phyloP scores from a whole-genome alignment of 208 protist species.

The Novymonas esmeraldas region DNA sequence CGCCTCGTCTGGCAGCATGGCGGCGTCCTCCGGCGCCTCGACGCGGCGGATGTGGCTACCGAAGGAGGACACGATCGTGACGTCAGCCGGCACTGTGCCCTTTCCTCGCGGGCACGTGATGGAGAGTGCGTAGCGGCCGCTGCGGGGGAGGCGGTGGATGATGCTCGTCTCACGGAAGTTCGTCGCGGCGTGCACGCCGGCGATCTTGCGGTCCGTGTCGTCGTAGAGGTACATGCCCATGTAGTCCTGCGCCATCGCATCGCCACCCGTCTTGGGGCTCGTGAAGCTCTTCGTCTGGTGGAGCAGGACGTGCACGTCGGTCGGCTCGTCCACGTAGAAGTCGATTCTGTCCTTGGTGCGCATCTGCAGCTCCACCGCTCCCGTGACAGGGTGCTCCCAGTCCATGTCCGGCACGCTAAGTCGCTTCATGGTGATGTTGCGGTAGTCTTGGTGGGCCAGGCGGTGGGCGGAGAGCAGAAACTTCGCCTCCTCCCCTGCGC shows the following conservation, averaged over 20 bases:
- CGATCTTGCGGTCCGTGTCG: constrained; percentile 60
- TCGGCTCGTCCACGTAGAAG: constrained; percentile 75
- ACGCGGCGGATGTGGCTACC: constrained; percentile 57
- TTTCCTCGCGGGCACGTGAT: constrained; percentile 71
- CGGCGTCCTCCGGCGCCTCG: constrained; percentile 64
- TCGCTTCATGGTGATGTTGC: constrained; percentile 45
- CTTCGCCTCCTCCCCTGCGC: constrained; percentile 38
- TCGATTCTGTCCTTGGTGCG: constrained; percentile 70
- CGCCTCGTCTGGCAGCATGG: constrained; percentile 68
- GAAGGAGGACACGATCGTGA: constrained; percentile 56
- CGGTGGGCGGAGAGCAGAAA: constrained; percentile 61
- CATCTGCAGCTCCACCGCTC: constrained; percentile 44
- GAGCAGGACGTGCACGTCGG: constrained; percentile 75
- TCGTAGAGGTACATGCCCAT: constrained; percentile 90
- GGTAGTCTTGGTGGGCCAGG: constrained; percentile 44
- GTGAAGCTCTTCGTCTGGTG: constrained; percentile 63
- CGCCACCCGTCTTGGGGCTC: constrained; percentile 42
- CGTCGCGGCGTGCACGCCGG: constrained; percentile 68
- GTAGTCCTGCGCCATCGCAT: constrained; percentile 79
- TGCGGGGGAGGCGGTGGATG: constrained; percentile 57
- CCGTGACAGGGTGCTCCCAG: constrained; percentile 46
- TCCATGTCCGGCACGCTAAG: constrained; percentile 48
- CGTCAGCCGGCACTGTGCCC: constrained; percentile 40
- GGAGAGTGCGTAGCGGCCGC: constrained; percentile 72
- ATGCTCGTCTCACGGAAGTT: constrained; percentile 84